Percentiles rank a stretch among this genome's conserved stretches.
Evolutionary conservation across 2,329 filamentous ascomycete genomes (phyloP).

Genomic region (Ceratocystiopsis minuta): DNA sequence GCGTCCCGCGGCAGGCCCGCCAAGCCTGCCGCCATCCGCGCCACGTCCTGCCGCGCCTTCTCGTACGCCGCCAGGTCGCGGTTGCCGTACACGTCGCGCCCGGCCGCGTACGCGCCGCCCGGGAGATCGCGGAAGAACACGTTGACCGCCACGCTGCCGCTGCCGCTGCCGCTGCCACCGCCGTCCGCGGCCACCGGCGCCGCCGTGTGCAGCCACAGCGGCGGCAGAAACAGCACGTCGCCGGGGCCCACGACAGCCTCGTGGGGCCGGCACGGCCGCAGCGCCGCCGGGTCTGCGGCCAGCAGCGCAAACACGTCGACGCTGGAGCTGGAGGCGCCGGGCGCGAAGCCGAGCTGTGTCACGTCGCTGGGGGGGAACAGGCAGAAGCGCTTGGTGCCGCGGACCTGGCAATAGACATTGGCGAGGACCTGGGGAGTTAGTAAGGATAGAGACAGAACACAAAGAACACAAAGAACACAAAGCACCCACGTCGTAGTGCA

Average conservation of each 20-base stretch:
- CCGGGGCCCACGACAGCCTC: slow-evolving; percentile 50
- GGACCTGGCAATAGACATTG: slow-evolving; percentile 68
- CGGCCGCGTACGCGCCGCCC: slow-evolving; percentile 44
- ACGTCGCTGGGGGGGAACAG: slow-evolving; percentile 69
- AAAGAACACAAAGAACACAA: background rate
- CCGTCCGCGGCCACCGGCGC: slow-evolving; percentile 24
- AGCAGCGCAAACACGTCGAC: slow-evolving; percentile 48
- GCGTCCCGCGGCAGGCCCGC: slow-evolving; percentile 45
- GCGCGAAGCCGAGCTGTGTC: slow-evolving; percentile 46
- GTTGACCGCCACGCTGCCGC: slow-evolving; percentile 64
- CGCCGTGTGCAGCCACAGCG: slow-evolving; percentile 70
- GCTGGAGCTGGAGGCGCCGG: slow-evolving; percentile 65
- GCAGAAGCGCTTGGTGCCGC: slow-evolving; percentile 52
- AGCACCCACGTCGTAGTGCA: slow-evolving; percentile 59
- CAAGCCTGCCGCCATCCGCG: slow-evolving; percentile 47
- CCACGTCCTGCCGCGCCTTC: slow-evolving; percentile 55
- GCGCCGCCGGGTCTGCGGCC: slow-evolving; percentile 15
- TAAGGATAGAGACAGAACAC: background rate
- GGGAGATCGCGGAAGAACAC: slow-evolving; percentile 66
- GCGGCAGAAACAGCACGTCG: slow-evolving; percentile 64
- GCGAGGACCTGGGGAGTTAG: slow-evolving; percentile 48
- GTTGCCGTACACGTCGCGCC: slow-evolving; percentile 77
- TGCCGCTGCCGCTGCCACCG: no score
- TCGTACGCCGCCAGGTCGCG: slow-evolving; percentile 72
- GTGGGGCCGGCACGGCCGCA: slow-evolving; percentile 39